These are phyloP conservation scores for Botrytis paeoniae DNA, from an alignment of 2,329 filamentous ascomycete genomes.

Conservation along the genomic window DNA sequence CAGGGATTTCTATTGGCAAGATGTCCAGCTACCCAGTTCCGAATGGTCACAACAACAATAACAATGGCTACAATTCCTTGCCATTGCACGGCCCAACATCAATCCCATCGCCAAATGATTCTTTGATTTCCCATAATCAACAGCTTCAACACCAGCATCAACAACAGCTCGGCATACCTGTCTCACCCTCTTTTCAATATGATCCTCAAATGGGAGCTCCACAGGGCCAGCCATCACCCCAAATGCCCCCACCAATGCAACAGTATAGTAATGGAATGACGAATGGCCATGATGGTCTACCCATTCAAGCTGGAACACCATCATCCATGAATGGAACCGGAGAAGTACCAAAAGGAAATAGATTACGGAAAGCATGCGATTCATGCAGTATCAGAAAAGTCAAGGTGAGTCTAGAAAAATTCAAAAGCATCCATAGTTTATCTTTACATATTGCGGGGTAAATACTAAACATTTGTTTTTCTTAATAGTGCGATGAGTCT, in stretches of 20 bases:
- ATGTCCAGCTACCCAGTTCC: slow-evolving; percentile 20
- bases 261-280: slow-evolving; percentile 24
- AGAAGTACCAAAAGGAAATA: slow-evolving; percentile 34
- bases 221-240: slow-evolving; percentile 23
- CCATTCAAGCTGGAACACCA: slow-evolving; percentile 20
- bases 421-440: not conserved
- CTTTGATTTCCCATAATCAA: slow-evolving; percentile 17
- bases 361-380: slow-evolving; percentile 51
- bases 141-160: slow-evolving; percentile 21
- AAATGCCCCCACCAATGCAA: slow-evolving; percentile 20
- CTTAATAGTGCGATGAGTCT: slow-evolving; percentile 57
- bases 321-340: slow-evolving; percentile 25
- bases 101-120: slow-evolving; percentile 16
- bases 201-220: slow-evolving; percentile 21
- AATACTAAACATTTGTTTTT: slow-evolving; percentile 22
- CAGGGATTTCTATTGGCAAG: slow-evolving; percentile 10
- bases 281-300: slow-evolving; percentile 25
- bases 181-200: slow-evolving; percentile 18
- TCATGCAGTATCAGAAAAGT: slow-evolving; percentile 52
- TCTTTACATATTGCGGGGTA: slow-evolving; percentile 14
- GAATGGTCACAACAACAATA: slow-evolving; percentile 17
- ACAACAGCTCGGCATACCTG: slow-evolving; percentile 18
- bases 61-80: slow-evolving; percentile 13
- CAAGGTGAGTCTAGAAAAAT: slow-evolving; percentile 41
- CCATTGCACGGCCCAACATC: slow-evolving; percentile 19